Base-by-base conservation (phyloP, 805 yeast species). In the Wickerhamomyces tratensis region DNA sequence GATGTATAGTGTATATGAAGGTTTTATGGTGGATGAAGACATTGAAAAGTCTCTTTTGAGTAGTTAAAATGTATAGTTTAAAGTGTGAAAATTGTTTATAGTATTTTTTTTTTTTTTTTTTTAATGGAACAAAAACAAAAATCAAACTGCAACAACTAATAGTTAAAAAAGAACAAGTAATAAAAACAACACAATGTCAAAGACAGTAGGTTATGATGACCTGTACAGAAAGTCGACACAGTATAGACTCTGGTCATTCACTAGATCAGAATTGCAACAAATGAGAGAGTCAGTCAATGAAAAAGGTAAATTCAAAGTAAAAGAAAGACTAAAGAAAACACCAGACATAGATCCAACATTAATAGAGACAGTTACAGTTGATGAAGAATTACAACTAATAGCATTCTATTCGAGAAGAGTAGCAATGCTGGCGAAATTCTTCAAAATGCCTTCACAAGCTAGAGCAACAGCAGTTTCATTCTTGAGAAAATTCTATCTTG, bases 381-480 rank as follows among this genome's bases (percentile, higher is more conserved):
- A 78, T 20, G 98, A 93, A 53, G 97, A 88, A 58, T 56, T 67
- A 25, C 69, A 71, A 46, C 72, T 86, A 44, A 72, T 93, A 15
- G 66, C 72, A 40, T 86, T 77, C 56, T 87, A 86, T 58, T 76
- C 87, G 15, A 77, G 80, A 50, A 84, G 79, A 55, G 76, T 86
- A 35, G 74, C 76, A 36, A 82, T 77, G 30, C 71, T 88, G 30
- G 82, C 94, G 4, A 72, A 77, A 44, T 77, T 76, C 51, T 79
- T 88, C 62, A 76, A 80, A 51, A 71, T 93, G 69, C 95, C 96
- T 2, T 78, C 96, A 0, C 96, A 88, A 54, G 95, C 86, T 2
- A 69, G 80, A 49, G 76, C 96, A 10, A 87, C 98, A 0, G 94
- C 98, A 0, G 73, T 88, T 6, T 71, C 86, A 7, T 93, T 82